Percentiles rank a stretch among this genome's conserved stretches.
These are phyloP conservation scores for Fusarium sp. DNA, from an alignment of 2,329 filamentous ascomycete species.

Conservation along the genomic window DNA sequence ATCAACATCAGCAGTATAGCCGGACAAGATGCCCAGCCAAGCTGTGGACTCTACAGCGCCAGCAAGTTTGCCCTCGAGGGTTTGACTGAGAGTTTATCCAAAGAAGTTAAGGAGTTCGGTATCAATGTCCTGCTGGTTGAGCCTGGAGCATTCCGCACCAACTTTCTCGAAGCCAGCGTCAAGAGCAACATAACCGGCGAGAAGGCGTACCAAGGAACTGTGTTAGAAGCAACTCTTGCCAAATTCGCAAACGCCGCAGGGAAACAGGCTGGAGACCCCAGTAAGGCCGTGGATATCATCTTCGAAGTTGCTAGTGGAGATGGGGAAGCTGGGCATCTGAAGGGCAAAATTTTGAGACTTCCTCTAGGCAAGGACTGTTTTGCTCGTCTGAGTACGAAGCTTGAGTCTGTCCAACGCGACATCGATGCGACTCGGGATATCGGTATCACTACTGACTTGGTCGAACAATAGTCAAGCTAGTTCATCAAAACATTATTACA, in stretches of 20 bases:
- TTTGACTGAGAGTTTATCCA: conserved; percentile 57
- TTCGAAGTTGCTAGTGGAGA: conserved; percentile 53
- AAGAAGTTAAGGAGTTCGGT: conserved; percentile 59
- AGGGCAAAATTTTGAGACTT: conserved; percentile 51
- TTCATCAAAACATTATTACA: no score
- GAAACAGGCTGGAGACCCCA: conserved; percentile 57
- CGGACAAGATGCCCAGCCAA: conserved; percentile 55
- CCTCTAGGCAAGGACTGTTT: conserved; percentile 54
- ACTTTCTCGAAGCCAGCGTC: conserved; percentile 54
- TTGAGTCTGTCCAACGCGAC: conserved; percentile 29
- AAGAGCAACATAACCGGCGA: conserved; percentile 38
- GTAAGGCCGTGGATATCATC: conserved; percentile 54
- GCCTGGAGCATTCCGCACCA: conserved; percentile 64
- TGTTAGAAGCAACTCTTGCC: conserved; percentile 42
- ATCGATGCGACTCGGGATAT: conserved; percentile 27
- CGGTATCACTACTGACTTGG: conserved; percentile 25
- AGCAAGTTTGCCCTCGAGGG: conserved; percentile 60
- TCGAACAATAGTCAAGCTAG: conserved; percentile 2
- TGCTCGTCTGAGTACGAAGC: conserved; percentile 45
- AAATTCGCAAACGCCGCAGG: conserved; percentile 47
- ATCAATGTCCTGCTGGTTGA: conserved; percentile 61
- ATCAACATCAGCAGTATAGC: conserved; percentile 62
- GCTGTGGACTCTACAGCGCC: conserved; percentile 59
- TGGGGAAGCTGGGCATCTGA: conserved; percentile 46
- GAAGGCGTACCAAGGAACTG: conserved; percentile 49